These are phyloP conservation scores for Gelatoporia subvermispora DNA, from an alignment of 768 basidiomycete species.

Conservation along the genomic window DNA sequence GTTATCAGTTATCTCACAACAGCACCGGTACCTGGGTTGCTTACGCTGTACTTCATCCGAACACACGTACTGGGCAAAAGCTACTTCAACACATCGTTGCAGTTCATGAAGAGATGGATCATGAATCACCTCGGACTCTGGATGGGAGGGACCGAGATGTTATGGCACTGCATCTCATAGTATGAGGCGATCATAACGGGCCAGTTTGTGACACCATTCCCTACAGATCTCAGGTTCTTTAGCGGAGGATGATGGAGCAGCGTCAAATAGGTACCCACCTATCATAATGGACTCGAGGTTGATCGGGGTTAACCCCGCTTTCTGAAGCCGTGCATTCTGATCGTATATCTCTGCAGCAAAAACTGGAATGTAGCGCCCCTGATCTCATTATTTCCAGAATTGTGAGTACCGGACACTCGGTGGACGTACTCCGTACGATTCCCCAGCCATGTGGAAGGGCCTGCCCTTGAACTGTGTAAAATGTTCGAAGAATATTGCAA, in stretches of 20 bases:
- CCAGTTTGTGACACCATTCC: constrained; percentile 42
- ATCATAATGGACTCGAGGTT: constrained; percentile 48
- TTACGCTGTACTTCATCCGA: constrained; percentile 38
- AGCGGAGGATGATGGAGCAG: not conserved
- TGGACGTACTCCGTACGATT: constrained; percentile 47
- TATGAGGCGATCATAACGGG: constrained; percentile 35
- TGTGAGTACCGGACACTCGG: not conserved
- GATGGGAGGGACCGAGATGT: constrained; percentile 39
- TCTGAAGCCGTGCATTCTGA: constrained; percentile 36
- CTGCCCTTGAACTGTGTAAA: constrained; percentile 69
- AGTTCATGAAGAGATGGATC: not conserved
- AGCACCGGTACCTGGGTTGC: too few species aligned
- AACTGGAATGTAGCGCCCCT: constrained; percentile 51
- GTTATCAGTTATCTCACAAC: too few species aligned
- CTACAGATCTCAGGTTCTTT: constrained; percentile 14
- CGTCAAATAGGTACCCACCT: constrained; percentile 25
- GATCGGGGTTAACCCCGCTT: constrained; percentile 44
- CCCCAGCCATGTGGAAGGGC: constrained; percentile 35
- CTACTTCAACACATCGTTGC: not conserved
- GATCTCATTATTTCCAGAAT: not conserved
- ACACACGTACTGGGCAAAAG: constrained; percentile 29
- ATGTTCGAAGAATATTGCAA: constrained; percentile 69
- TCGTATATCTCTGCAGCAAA: constrained; percentile 47
- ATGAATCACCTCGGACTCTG: constrained; percentile 37
- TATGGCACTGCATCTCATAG: constrained; percentile 48